Conservation (phyloP, 495 filamentous ascomycete species). For the Astrothelium subdiscretum region DNA sequence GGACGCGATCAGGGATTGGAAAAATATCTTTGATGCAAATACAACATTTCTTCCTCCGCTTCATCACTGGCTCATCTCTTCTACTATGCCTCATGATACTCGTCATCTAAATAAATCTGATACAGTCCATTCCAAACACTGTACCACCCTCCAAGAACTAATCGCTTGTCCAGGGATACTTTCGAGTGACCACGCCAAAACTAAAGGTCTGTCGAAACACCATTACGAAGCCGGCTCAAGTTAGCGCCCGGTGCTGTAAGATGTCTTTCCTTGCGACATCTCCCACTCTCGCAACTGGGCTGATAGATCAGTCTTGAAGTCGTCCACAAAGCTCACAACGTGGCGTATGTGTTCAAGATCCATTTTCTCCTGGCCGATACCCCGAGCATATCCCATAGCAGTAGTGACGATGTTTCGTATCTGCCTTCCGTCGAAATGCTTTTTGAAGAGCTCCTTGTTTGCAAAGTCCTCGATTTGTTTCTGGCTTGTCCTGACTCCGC, state of each 20-base stretch:
- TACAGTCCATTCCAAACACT: no score
- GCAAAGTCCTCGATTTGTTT: neutral
- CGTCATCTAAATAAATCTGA: no score
- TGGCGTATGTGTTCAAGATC: neutral
- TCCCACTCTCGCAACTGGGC: neutral
- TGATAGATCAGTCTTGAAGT: neutral
- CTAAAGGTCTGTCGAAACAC: neutral
- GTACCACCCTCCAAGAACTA: no score
- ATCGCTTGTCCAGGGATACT: no score
- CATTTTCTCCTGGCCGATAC: neutral
- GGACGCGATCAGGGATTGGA: no score
- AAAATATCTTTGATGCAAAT: no score
- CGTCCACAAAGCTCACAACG: neutral
- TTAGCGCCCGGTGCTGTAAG: neutral
- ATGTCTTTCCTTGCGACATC: neutral
- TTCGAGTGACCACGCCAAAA: neutral
- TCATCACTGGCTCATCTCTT: no score
- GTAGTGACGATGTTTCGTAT: slow-evolving; percentile 26
- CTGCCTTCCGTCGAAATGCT: slow-evolving; percentile 23
- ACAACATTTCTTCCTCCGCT: no score
- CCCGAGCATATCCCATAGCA: slow-evolving; percentile 16
- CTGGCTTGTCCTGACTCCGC: neutral
- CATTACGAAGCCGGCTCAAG: neutral
- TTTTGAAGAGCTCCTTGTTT: neutral
- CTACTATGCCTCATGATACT: no score